Percentiles rank a stretch among this genome's conserved stretches.
phyloP scores from a whole-genome alignment of 257 asterid genomes.

The Rehmannia glutinosa region DNA sequence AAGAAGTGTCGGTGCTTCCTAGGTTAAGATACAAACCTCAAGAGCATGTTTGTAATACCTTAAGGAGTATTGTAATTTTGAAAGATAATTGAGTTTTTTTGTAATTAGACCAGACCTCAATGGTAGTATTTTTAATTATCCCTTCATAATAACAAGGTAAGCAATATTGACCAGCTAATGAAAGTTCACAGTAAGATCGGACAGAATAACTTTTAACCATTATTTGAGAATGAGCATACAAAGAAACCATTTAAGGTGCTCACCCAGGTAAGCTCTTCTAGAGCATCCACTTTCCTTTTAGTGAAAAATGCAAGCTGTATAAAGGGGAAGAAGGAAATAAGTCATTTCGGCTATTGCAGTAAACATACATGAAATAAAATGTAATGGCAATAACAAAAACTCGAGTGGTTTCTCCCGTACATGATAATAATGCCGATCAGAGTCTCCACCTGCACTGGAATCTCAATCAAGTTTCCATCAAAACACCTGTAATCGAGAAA shows the following conservation, averaged over 20 bases:
- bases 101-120: too few species aligned
- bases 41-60: too few species aligned
- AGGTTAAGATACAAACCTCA: too few species aligned
- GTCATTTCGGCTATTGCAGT: not conserved
- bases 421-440: slow-evolving; percentile 78
- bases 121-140: too few species aligned
- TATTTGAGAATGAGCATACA: not conserved
- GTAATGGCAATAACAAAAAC: not conserved
- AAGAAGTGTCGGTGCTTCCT: too few species aligned
- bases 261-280: slow-evolving; percentile 85
- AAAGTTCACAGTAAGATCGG: too few species aligned
- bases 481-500: slow-evolving; percentile 43
- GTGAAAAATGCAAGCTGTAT: slow-evolving; percentile 81
- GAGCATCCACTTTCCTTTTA: slow-evolving; percentile 50
- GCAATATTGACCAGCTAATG: too few species aligned
- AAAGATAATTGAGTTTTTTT: too few species aligned
- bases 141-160: too few species aligned
- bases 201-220: too few species aligned
- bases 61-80: too few species aligned
- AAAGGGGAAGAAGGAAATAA: not conserved
- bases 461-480: slow-evolving; percentile 64
- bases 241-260: slow-evolving; percentile 13
- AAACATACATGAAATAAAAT: not conserved
- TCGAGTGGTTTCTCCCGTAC: slow-evolving; percentile 28
- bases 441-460: slow-evolving; percentile 85